Evolutionary conservation across 306 rosid species (phyloP).

Genomic region (Dryas drummondii): DNA sequence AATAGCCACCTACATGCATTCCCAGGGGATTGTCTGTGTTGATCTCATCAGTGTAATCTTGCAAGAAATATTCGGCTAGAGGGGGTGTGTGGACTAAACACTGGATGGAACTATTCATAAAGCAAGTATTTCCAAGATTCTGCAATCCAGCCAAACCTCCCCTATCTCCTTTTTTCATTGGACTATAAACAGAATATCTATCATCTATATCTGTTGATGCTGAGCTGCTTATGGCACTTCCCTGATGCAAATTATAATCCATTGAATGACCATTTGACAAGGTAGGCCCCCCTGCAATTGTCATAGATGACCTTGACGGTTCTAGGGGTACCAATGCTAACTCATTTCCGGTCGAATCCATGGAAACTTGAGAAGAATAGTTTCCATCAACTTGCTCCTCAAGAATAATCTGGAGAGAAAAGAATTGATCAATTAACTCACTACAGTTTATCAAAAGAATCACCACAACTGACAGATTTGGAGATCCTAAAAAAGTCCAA

Average conservation of each 20-base stretch:
- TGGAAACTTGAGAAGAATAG: conserved; percentile 40
- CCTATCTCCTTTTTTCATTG: conserved; percentile 52
- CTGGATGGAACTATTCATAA: conserved; percentile 93
- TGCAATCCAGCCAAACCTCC: conserved; percentile 97
- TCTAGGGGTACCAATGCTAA: conserved; percentile 87
- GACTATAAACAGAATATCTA: conserved; percentile 43
- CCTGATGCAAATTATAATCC: conserved; percentile 53
- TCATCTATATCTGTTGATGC: conserved; percentile 61
- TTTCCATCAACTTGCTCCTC: conserved; percentile 51
- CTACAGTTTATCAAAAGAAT: conserved; percentile 23
- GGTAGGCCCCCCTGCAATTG: conserved; percentile 94
- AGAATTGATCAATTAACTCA: conserved; percentile 32
- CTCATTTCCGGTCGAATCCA: conserved; percentile 78
- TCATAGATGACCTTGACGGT: conserved; percentile 75
- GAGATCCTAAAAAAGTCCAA: conserved; percentile 13
- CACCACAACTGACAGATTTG: conserved; percentile 13
- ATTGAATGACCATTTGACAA: conserved; percentile 82
- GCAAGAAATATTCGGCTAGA: conserved; percentile 79
- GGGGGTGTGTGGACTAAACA: conserved; percentile 96
- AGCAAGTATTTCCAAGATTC: conserved; percentile 97
- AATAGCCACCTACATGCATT: conserved; percentile 73
- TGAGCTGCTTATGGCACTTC: conserved; percentile 58
- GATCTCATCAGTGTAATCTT: conserved; percentile 89
- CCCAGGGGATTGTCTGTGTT: conserved; percentile 93
- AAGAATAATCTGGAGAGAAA: conserved; percentile 71